A percentile compares a stretch with the other conserved stretches of the same genome.
Conservation (phyloP, 805 yeast species). For the Lachancea sp. region DNA sequence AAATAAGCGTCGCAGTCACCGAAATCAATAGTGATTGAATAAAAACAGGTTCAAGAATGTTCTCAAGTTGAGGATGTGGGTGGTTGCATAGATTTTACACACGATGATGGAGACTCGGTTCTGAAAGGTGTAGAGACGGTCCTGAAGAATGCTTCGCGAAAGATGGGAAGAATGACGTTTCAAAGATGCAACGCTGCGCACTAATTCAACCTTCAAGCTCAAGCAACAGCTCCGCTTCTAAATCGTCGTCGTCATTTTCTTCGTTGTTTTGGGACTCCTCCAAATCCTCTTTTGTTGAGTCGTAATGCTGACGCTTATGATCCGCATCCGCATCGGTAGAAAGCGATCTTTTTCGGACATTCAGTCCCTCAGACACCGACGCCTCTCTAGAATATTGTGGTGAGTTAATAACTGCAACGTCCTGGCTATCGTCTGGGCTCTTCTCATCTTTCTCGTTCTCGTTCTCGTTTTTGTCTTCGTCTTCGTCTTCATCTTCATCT, state of each 20-base stretch:
- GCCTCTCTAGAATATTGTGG: slow-evolving; percentile 3
- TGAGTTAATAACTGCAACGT: background rate
- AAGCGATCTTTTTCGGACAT: slow-evolving; percentile 5
- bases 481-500: slow-evolving; percentile 15
- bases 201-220: slow-evolving; percentile 20
- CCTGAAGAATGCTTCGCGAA: too few species aligned
- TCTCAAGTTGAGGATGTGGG: too few species aligned
- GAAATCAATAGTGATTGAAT: background rate
- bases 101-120: too few species aligned
- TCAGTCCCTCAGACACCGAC: background rate
- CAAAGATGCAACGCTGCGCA: background rate
- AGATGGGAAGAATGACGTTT: too few species aligned
- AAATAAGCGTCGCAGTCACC: background rate
- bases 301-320: background rate
- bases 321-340: background rate
- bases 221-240: slow-evolving; percentile 29
- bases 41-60: background rate
- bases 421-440: background rate
- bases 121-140: too few species aligned
- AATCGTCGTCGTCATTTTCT: slow-evolving; percentile 24
- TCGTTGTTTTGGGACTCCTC: background rate
- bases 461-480: slow-evolving; percentile 12
- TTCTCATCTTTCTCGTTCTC: slow-evolving; percentile 1
- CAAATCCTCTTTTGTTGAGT: background rate
- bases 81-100: too few species aligned